phyloP scores from a whole-genome alignment of 2,329 filamentous ascomycete species.

The Endoconidiophora polonica region DNA sequence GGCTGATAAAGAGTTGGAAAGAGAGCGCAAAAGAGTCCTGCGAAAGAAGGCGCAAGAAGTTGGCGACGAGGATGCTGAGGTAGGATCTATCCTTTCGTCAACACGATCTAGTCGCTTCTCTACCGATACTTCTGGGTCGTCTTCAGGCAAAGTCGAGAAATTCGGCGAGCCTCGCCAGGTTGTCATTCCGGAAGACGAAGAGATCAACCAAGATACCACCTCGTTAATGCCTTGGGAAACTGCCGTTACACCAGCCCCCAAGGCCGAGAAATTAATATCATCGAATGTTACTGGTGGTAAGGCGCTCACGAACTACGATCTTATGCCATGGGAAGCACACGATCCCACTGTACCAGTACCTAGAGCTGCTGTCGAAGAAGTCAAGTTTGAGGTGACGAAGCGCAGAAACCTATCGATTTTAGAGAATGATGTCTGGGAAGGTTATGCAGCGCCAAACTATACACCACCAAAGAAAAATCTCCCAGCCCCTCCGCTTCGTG shows the following conservation, averaged over 20 bases:
- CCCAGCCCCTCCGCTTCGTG: not conserved
- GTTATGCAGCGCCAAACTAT: conserved; percentile 7
- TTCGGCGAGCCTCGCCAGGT: conserved; percentile 6
- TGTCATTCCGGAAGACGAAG: conserved; percentile 1
- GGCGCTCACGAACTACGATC: not conserved
- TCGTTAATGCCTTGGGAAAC: conserved; percentile 8
- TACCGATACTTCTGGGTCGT: conserved; percentile 6
- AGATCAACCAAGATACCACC: not conserved
- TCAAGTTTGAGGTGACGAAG: not conserved
- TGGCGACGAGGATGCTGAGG: not conserved
- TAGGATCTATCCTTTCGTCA: conserved; percentile 4
- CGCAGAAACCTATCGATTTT: not conserved
- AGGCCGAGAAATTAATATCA: not conserved
- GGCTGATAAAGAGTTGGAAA: conserved; percentile 7
- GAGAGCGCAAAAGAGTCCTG: conserved; percentile 10
- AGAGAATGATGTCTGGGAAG: conserved; percentile 1
- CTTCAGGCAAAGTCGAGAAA: not conserved
- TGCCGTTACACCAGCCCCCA: not conserved
- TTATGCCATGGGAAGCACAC: conserved; percentile 3
- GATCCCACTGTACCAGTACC: not conserved
- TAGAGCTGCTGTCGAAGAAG: not conserved
- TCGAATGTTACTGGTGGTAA: not conserved
- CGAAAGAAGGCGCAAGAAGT: not conserved
- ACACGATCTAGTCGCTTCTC: conserved; percentile 10
- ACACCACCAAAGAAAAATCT: not conserved